Percentiles rank a stretch among this genome's conserved stretches.
Conservation (phyloP, 441 rosid genomes). For the Mallotus japonicus region DNA sequence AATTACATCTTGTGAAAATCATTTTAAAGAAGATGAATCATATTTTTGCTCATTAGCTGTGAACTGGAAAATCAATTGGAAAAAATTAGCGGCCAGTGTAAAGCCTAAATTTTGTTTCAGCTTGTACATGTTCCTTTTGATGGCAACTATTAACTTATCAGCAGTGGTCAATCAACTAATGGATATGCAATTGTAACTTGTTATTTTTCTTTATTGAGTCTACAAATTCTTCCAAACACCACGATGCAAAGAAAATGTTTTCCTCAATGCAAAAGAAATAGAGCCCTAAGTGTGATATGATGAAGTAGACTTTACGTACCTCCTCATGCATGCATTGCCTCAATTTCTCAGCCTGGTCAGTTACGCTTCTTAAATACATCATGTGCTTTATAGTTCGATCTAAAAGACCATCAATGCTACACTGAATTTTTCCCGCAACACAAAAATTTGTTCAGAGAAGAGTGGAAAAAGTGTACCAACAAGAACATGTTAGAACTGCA, state of each 20-base stretch:
- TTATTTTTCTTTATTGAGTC: no score
- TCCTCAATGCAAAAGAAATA: background rate
- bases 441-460: background rate
- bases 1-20: background rate
- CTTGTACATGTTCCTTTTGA: background rate
- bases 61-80: background rate
- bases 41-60: background rate
- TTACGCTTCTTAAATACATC: constrained; percentile 46
- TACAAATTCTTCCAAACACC: background rate
- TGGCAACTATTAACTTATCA: background rate
- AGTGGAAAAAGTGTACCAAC: background rate
- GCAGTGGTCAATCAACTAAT: background rate
- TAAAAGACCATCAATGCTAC: constrained; percentile 70
- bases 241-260: no score
- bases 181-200: no score
- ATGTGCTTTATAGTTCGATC: constrained; percentile 57
- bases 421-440: constrained; percentile 38
- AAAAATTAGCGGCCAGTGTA: no score
- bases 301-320: constrained; percentile 33
- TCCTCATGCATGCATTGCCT: constrained; percentile 38
- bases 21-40: no score
- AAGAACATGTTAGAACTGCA: background rate
- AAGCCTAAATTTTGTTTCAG: background rate
- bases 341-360: constrained; percentile 54
- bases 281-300: background rate